phyloP scores from a whole-genome alignment of 179 eudicot species.

The Heliamphora pulchella region DNA sequence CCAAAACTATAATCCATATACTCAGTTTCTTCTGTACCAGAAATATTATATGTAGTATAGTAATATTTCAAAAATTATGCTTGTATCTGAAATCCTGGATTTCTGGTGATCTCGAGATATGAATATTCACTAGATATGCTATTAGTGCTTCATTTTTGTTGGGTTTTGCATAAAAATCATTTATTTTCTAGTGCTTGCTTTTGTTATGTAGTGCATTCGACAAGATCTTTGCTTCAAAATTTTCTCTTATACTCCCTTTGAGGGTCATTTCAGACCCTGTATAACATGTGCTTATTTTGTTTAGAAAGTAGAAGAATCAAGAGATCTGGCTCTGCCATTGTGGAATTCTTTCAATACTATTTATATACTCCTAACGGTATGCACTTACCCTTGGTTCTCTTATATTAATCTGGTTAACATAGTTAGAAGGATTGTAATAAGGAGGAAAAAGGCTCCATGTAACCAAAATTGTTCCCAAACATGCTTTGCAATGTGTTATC shows the following conservation, averaged over 20 bases:
- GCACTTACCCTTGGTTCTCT: background rate
- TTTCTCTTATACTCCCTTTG: background rate
- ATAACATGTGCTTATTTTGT: background rate
- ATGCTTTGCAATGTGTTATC: background rate
- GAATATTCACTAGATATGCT: too few species aligned
- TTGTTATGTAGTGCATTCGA: background rate
- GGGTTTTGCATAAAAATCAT: background rate
- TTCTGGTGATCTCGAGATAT: too few species aligned
- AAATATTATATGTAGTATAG: too few species aligned
- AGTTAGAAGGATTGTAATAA: background rate
- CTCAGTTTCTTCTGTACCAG: too few species aligned
- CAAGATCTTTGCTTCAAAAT: background rate
- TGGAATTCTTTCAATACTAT: conserved; percentile 15
- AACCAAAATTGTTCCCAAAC: background rate
- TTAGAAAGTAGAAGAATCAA: conserved; percentile 2
- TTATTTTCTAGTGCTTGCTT: background rate
- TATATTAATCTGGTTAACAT: background rate
- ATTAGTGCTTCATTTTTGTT: too few species aligned
- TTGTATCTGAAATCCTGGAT: too few species aligned
- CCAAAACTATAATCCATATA: too few species aligned
- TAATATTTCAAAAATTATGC: too few species aligned
- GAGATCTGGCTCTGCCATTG: conserved; percentile 7
- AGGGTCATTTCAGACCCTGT: background rate
- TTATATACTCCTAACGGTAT: conserved; percentile 17
- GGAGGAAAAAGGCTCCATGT: background rate